Evolutionary conservation across 2,329 filamentous ascomycete genomes (phyloP).

Genomic region (Microascus cirrosus): DNA sequence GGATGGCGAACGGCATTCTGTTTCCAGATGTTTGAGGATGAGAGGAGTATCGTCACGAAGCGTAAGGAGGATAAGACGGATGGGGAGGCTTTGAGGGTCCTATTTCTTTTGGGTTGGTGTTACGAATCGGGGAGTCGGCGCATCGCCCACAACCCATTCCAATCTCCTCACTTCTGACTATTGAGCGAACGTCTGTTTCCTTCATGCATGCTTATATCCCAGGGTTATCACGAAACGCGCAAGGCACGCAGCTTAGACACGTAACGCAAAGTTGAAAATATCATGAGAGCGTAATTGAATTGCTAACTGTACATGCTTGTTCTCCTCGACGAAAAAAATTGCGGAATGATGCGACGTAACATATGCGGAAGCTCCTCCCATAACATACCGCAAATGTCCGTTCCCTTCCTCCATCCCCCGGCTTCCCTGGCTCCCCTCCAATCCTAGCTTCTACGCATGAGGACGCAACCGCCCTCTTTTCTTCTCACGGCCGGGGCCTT

Average conservation of each 20-base stretch:
- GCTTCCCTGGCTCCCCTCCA: too few species aligned
- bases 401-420: too few species aligned
- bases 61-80: neutral
- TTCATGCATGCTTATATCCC: too few species aligned
- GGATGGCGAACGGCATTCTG: slow-evolving; percentile 26
- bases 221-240: neutral
- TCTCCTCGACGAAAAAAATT: neutral
- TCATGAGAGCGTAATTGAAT: neutral
- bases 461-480: neutral
- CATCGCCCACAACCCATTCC: too few species aligned
- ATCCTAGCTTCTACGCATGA: neutral
- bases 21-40: slow-evolving; percentile 20
- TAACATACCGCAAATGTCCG: neutral
- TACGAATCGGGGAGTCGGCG: too few species aligned
- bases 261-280: neutral
- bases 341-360: neutral
- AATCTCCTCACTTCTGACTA: too few species aligned
- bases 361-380: neutral
- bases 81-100: neutral
- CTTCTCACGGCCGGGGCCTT: neutral
- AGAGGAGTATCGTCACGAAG: neutral
- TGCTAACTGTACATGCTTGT: neutral
- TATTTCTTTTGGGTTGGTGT: too few species aligned
- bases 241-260: neutral
- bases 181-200: neutral